Evolutionary conservation across 139 green algal species (phyloP), one percentile per base, ranked within the genome.

Genomic region (Spirogloea muscicola): DNA sequence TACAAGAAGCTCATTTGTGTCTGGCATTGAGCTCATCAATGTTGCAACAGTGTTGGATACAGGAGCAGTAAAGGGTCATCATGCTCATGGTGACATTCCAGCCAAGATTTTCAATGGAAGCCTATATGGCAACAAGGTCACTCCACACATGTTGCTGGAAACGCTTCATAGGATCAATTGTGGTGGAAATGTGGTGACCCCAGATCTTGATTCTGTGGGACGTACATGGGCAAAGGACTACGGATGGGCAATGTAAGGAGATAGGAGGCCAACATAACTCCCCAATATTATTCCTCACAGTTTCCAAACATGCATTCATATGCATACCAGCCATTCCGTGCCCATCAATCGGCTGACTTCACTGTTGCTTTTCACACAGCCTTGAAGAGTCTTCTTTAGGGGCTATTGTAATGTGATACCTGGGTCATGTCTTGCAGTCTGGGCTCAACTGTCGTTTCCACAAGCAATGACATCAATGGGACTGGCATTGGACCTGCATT

Each of bases 21-120:
- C n/a, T 13, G 55, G 55, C 29, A 64, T 64, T 49, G 55, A 64
- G 36, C 36, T 64, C 29, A 64, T 49, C 29, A 27, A 9, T 16
- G 39, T 64, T 64, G 10, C 16, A 9, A 64, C 10, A 64, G 39
- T n/a, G n/a, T n/a, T n/a, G n/a, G n/a, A n/a, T n/a, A n/a, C n/a
- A n/a, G n/a, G n/a, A n/a, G n/a, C n/a, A n/a, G n/a, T n/a, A n/a
- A n/a, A n/a, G n/a, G n/a, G n/a, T n/a, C n/a, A 64, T 16, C 55
- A 38, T 10, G 10, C 36, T 64, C 10, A 9, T 16, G 36, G 39
- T 40, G 10, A 9, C 29, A 64, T 16, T 9, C 10, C 10, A 10
- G 36, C 55, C 10, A 13, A 10, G 10, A 13, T 13, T 13, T 51
- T 25, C 43, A 25, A 10, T 13, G 10, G 10, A 25, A 13, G 43